Base-by-base conservation (phyloP, 495 filamentous ascomycete genomes). In the Talaromyces liani region DNA sequence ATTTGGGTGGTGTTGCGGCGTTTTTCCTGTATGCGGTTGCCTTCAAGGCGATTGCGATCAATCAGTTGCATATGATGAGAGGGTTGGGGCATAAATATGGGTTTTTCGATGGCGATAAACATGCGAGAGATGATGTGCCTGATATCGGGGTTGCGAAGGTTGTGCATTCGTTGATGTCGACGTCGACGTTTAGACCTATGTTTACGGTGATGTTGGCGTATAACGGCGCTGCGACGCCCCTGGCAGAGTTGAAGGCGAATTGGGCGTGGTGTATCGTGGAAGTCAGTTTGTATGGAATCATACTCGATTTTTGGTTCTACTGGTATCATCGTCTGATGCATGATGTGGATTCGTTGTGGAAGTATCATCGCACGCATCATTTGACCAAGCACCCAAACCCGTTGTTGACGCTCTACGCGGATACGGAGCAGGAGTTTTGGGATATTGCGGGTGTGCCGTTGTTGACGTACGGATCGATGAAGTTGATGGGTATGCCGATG, bases 11-110 rank as follows among this genome's bases (percentile, higher is more conserved):
- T 2, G 39, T 71, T n/a, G 70, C 33, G 39, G 72, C 72, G 1
- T 72, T 74, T 41, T 57, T 72, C 49, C 49, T 71, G 3, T 74
- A 74, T 55, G 66, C 69, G n/a, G 2, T 69, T 8, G 64, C 66
- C n/a, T 72, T 74, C 61, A 72, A 74, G 60, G 53, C 39, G 20
- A 74, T 70, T 65, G 72, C 67, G 49, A 72, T 74, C 53, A 69
- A 71, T 59, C 70, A 74, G 63, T 61, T 72, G 1, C 70, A 72
- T 62, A 66, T 72, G 24, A 67, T 74, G 63, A 67, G 72, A 2
- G 67, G 70, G 5, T 61, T 74, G 1, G 72, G 72, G 36, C 72
- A 74, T 56, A 62, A 31, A 3, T 64, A 64, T 29, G 63, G 63
- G 2, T 64, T 64, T 47, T 54, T 64, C 45, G 63, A 64, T 29